Base-by-base conservation (phyloP, 1,139 yeast species). In the Protomyces gravidus region DNA sequence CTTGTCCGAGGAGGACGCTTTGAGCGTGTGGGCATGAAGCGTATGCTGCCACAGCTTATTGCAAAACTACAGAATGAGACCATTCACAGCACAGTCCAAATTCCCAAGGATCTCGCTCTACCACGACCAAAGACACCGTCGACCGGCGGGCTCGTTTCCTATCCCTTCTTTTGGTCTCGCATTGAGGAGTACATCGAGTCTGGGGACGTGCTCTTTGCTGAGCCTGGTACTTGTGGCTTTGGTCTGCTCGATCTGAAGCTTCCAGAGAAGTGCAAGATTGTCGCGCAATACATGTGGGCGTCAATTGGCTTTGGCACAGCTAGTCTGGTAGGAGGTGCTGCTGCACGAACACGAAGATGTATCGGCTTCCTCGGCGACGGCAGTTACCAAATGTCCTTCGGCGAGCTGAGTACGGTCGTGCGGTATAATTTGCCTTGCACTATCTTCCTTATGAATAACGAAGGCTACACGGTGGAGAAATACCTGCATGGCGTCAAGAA, bases 281-380 rank as follows among this genome's bases (percentile, higher is more conserved):
- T 84, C 56, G 77, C 86, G 3, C 95, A 87, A 69, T 78, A 80
- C 60, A 85, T 83, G 68, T 89, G 84, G 69, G 83, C 89, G 1
- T 86, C 94, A 1, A 89, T 89, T 67, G 96, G 96, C 3, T 86
- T 81, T 72, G 89, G 95, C 0, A 75, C 89, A 23, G 96, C 96
- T 1, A 88, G 94, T 3, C 80, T 92, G 1, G 76, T 89, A 51
- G 96, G 96, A 32, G 86, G 82, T 6, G 56, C 27, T 28, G 55
- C 55, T 15, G 30, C 46, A 46, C 26, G 61, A 27, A 42, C 46
- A 39, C 55, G 55, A 17, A 7, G 60, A 28, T 28, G 87, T 23
- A 73, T 87, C n/a, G 74, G 89, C 9, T 75, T 87, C 27, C 89
- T 86, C 75, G 96, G 96, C 53, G 96, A 89, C 69, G 96, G 96